Evolutionary conservation across 345 rosid genomes (phyloP), one percentile per base, ranked within the genome.

Genomic region (Iberis pinnata): DNA sequence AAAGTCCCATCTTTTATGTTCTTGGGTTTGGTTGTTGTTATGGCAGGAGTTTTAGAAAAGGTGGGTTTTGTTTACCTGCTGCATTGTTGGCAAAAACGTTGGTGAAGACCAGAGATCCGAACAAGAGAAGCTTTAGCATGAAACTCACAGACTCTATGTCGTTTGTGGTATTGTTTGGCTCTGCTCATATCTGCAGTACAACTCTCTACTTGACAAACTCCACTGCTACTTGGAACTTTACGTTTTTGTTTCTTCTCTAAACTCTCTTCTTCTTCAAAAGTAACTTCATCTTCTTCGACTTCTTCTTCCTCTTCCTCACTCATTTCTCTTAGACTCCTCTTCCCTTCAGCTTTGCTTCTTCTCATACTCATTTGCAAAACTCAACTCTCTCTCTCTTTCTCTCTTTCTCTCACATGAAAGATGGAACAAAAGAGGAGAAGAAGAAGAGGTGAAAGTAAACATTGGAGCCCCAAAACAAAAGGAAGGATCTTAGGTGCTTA

Each of bases 31-130:
- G 13, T 53, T 54, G 18, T 53, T 36, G 14, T 45, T 14, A 47
- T 29, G 33, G 2, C 7, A 43, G 15, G 19, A 47, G 49, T 12
- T 37, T 16, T 22, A 17, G 12, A 26, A 18, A 20, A 25, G 22
- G 0, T 16, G 22, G 14, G 9, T 18, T 8, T 9, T 2, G 1
- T 6, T n/a, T n/a, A 77, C 98, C 89, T 88, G 96, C 98, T 92
- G 68, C 98, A 92, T 85, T 88, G 98, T 70, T 92, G 98, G 75
- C 98, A 92, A 60, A 92, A 92, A 53, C 98, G 92, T 65, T 83
- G 84, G 7, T 70, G 82, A 47, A 65, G 61, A 35, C 88, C 96
- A 18, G 64, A 73, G 49, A 92, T 74, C 44, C 41, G 64, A 31
- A 76, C 96, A 14, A 43, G 43, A 4, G 88, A 19, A 53, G 88